A percentile compares a stretch with the other conserved stretches of the same genome.
Conservation (phyloP, 2,329 filamentous ascomycete species). For the Graphiopsis chlorocephala region DNA sequence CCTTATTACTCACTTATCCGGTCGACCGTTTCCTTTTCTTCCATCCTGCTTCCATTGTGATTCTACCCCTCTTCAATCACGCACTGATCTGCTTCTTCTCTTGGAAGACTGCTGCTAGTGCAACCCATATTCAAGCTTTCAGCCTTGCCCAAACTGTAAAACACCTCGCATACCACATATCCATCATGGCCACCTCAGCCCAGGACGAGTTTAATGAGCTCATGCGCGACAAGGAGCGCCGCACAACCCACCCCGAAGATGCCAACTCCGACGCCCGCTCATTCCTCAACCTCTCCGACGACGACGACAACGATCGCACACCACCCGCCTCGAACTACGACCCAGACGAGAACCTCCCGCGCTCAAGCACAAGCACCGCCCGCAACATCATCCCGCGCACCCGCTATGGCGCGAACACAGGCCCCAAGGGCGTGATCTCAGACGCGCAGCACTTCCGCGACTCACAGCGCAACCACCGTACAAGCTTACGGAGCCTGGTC, state of each 20-base stretch:
- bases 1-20: not conserved
- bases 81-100: not conserved
- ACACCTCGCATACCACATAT: not conserved
- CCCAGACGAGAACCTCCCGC: slow-evolving; percentile 35
- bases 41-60: not conserved
- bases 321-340: slow-evolving; percentile 57
- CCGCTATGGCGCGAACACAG: slow-evolving; percentile 68
- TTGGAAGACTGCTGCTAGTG: not conserved
- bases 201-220: slow-evolving; percentile 54
- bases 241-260: slow-evolving; percentile 50
- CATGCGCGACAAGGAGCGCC: slow-evolving; percentile 45
- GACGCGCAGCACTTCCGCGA: slow-evolving; percentile 70
- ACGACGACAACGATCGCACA: slow-evolving; percentile 36
- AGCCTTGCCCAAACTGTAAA: slow-evolving; percentile 1
- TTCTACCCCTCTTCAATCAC: not conserved
- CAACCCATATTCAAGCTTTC: not conserved
- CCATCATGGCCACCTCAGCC: slow-evolving; percentile 31
- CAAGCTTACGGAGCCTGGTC: slow-evolving; percentile 24
- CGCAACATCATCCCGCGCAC: slow-evolving; percentile 55
- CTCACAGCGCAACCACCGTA: slow-evolving; percentile 30
- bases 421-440: slow-evolving; percentile 83
- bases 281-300: slow-evolving; percentile 44
- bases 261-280: slow-evolving; percentile 40
- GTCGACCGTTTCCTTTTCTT: not conserved
- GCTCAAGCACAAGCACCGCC: slow-evolving; percentile 43